Evolutionary conservation across 2,329 filamentous ascomycete species (phyloP), one percentile per base, ranked within the genome.

Genomic region (Clarireedia paspali): DNA sequence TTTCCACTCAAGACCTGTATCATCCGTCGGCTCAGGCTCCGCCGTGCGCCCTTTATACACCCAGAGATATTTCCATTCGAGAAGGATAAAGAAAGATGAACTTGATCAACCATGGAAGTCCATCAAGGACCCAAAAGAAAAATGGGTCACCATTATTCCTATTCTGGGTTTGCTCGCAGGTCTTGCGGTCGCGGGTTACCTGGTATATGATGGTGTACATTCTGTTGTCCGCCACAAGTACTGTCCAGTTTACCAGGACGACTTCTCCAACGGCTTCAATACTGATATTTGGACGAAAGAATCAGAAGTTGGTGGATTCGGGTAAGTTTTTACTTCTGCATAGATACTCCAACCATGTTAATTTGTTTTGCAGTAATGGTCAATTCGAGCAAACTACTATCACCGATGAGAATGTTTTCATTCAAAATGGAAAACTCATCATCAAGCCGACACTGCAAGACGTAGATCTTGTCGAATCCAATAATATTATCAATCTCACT

Each of bases 91-190:
- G 68, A 89, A 89, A 68, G 87, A 82, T 44, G 81, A 88, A 49
- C 71, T 89, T 3, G 85, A 90, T 68, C 86, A 88, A 72, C 87
- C 89, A 12, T 94, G 89, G 89, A 72, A 87, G 40, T 72, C 80
- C n/a, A 85, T 84, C 67, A 83, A 76, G 56, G 85, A 91, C 62
- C 84, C 86, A 12, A 87, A 84, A 69, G 87, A 92, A 76, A 94
- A 90, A 74, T 94, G 89, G 89, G 84, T 89, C 7, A 91, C 85
- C 2, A 90, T 92, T 60, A 79, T 95, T 56, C 89, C 89, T 2
- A 67, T 91, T 44, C 68, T 89, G 24, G 89, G 88, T 47, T 81
- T 94, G 50, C 48, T 84, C 3, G 59, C 91, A 14, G 89, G 89
- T 14, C 68, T 92, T 38, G 80, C 70, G 2, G 73, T 91, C 42